A percentile compares a stretch with the other conserved stretches of the same genome.
phyloP scores from a whole-genome alignment of 495 filamentous ascomycete genomes.

The Tuber aestivum region DNA sequence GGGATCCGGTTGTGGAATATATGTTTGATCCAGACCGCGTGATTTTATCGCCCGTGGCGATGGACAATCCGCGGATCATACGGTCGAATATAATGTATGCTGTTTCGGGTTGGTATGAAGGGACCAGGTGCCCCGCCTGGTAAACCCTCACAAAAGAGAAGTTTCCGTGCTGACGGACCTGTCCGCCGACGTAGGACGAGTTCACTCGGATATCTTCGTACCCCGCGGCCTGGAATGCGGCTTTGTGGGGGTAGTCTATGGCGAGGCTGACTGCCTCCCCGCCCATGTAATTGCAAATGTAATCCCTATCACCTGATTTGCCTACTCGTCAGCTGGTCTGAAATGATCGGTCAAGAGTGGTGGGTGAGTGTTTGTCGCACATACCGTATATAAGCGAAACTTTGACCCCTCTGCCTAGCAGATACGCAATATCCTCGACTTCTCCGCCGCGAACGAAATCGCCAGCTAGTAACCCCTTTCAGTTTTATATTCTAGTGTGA shows the following conservation, averaged over 20 bases:
- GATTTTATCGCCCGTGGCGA: conserved; percentile 54
- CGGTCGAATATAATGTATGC: conserved; percentile 57
- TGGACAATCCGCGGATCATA: conserved; percentile 52
- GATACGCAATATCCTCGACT: conserved; percentile 50
- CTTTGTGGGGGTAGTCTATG: conserved; percentile 44
- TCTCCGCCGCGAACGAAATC: conserved; percentile 48
- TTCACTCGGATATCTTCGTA: conserved; percentile 55
- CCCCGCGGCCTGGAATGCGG: conserved; percentile 51
- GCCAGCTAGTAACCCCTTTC: conserved; percentile 37
- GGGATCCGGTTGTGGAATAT: conserved; percentile 53
- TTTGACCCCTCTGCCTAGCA: conserved; percentile 56
- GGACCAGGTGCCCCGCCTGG: conserved; percentile 65
- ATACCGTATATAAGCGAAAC: conserved; percentile 66
- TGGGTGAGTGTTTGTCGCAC: conserved; percentile 47
- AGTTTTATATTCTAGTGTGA: conserved; percentile 14
- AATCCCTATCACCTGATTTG: conserved; percentile 49
- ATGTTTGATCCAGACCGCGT: conserved; percentile 13
- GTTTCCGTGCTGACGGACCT: conserved; percentile 61
- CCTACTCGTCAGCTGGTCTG: not conserved
- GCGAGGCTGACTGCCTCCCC: conserved; percentile 57
- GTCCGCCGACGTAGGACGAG: conserved; percentile 54
- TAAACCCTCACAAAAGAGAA: conserved; percentile 66
- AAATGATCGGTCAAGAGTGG: conserved; percentile 8
- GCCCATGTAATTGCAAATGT: conserved; percentile 63
- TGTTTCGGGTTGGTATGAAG: conserved; percentile 63